Conservation (phyloP, 768 basidiomycete species). For the Kwoniella dejecticola region DNA sequence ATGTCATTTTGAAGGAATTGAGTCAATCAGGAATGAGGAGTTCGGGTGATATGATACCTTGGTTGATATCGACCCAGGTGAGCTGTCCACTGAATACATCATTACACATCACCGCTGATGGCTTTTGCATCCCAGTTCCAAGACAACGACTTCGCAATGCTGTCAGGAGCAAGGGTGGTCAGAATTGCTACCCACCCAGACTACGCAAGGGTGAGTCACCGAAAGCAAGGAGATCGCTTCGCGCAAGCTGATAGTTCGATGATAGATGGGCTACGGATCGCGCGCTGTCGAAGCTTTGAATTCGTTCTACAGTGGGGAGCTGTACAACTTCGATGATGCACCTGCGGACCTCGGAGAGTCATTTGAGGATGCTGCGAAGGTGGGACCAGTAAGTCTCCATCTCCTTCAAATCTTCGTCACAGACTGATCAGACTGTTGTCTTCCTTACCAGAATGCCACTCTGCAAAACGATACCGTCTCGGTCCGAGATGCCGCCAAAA, state of each 20-base stretch:
- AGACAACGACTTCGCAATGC: conserved; percentile 85
- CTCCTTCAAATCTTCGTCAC: no score
- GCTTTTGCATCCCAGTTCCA: conserved; percentile 68
- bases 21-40: conserved; percentile 74
- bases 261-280: conserved; percentile 97
- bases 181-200: conserved; percentile 95
- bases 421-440: neutral
- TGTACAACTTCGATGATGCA: conserved; percentile 80
- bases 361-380: conserved; percentile 63
- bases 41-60: conserved; percentile 96
- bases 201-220: conserved; percentile 73
- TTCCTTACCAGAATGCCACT: conserved; percentile 57
- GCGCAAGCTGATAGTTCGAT: neutral
- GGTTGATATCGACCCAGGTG: conserved; percentile 79
- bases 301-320: conserved; percentile 89
- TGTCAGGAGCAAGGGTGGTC: conserved; percentile 89
- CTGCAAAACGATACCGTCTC: conserved; percentile 76
- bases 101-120: no score
- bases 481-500: conserved; percentile 70
- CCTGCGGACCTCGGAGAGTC: conserved; percentile 60
- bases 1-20: conserved; percentile 80
- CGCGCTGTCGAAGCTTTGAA: conserved; percentile 83
- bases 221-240: neutral
- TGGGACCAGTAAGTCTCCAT: conserved; percentile 39
- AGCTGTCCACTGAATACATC: conserved; percentile 3